Percentiles rank a stretch among this genome's conserved stretches.
phyloP scores from a whole-genome alignment of 345 rosid species.

The Alliaria petiolata region DNA sequence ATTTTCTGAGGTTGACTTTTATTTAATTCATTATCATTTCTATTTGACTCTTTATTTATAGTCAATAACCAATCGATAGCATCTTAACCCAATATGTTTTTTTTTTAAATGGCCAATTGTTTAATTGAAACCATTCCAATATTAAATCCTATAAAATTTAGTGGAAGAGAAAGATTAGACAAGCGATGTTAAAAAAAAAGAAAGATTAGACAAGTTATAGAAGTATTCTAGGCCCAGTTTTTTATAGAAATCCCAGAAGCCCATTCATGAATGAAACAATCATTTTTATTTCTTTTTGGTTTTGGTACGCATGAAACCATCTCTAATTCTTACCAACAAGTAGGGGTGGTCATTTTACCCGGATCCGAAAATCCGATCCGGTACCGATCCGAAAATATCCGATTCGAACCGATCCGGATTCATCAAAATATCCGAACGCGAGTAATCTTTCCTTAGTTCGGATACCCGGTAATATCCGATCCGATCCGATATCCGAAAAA shows the following conservation, averaged over 20 bases:
- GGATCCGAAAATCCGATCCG: no score
- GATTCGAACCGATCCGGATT: no score
- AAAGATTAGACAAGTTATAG: neutral
- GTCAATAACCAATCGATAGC: slow-evolving; percentile 32
- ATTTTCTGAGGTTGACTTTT: slow-evolving; percentile 33
- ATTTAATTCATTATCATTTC: slow-evolving; percentile 19
- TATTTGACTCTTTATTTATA: slow-evolving; percentile 24
- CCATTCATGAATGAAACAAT: neutral
- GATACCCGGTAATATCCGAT: no score
- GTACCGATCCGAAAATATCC: no score
- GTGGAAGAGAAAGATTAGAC: slow-evolving; percentile 1
- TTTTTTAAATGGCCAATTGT: neutral
- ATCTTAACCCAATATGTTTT: neutral
- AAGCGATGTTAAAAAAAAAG: no score
- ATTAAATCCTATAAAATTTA: neutral
- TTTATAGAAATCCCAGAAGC: neutral
- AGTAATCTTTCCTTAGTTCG: no score
- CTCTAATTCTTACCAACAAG: no score
- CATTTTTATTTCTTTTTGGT: neutral
- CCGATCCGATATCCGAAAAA: no score
- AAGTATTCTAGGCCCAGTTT: neutral
- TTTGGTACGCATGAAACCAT: neutral
- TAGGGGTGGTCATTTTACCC: no score
- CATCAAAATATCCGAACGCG: no score
- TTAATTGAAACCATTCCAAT: neutral